Base-by-base conservation (phyloP, 2,329 filamentous ascomycete genomes). In the Kalmusia sp. region DNA sequence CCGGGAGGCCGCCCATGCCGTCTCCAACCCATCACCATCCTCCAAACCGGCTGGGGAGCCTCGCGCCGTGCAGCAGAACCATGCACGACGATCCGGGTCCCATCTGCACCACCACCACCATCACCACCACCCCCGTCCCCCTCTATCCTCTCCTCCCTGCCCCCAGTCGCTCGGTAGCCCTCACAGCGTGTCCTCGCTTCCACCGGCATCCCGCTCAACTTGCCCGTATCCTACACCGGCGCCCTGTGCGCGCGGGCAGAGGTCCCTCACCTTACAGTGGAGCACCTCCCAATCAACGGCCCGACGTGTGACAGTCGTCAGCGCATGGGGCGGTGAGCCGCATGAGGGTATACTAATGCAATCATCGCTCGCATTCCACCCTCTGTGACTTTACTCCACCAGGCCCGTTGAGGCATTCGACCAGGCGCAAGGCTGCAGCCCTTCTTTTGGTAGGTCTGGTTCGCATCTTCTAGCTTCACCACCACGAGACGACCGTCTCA, bases 301-400 rank as follows among this genome's bases (percentile, higher is more conserved):
- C 53, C 54, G 59, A 57, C 54, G 52, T 59, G 50, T 55, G 57
- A 49, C 54, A 15, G 49, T 59, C 55, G 59, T 67, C 63, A 67
- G 68, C 67, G 54, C 48, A 55, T 56, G 60, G 61, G 64, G 69
- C 69, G 61, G 69, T 70, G 65, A 65, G 61, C 57, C 54, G 60
- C 56, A 38, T 51, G 57, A 43, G 57, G 54, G 54, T 65, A 65
- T 72, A 73, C 68, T 72, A 71, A 69, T 72, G 68, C 67, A 63
- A 61, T 57, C 56, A 55, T 58, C 59, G 54, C 57, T 63, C 68
- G 57, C 65, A 55, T 59, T 61, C 45, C 51, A 62, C 58, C 27
- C 41, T 58, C 57, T 58, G 55, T 52, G 53, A 63, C 57, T 52
- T 49, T 49, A 52, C 41, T 19, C 55, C n/a, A 34, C 43, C 43